phyloP scores from a whole-genome alignment of 2,329 filamentous ascomycete species.

The Trichoderma simmonsii region DNA sequence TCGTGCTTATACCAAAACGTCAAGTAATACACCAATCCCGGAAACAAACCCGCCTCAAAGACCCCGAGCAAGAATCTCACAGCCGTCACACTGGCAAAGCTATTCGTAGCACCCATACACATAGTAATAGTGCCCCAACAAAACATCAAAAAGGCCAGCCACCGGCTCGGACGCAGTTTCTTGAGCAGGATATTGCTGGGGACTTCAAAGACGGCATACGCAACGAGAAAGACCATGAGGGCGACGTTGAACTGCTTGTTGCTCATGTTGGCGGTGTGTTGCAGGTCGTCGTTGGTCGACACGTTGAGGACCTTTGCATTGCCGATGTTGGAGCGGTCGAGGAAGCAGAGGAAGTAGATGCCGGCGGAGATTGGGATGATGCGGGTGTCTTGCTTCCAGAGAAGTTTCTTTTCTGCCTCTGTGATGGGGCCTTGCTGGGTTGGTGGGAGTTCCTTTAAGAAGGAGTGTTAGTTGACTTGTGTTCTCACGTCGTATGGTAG shows the following conservation, averaged over 20 bases:
- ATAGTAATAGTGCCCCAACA: slow-evolving; percentile 67
- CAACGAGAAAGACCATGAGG: slow-evolving; percentile 60
- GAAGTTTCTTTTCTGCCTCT: slow-evolving; percentile 38
- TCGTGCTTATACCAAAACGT: slow-evolving; percentile 72
- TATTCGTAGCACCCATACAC: slow-evolving; percentile 61
- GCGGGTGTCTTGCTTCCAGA: slow-evolving; percentile 59
- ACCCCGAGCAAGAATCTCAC: slow-evolving; percentile 66
- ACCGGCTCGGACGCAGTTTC: slow-evolving; percentile 59
- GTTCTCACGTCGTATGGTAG: background rate
- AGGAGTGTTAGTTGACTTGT: background rate
- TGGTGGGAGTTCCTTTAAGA: background rate
- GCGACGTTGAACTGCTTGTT: slow-evolving; percentile 57
- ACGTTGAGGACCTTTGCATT: slow-evolving; percentile 66
- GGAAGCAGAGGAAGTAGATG: slow-evolving; percentile 66
- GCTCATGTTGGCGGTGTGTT: slow-evolving; percentile 59
- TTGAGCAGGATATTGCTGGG: slow-evolving; percentile 66
- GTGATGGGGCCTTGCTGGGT: slow-evolving; percentile 25
- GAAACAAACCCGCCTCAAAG: slow-evolving; percentile 68
- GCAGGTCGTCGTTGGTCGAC: slow-evolving; percentile 57
- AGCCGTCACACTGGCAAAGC: slow-evolving; percentile 60
- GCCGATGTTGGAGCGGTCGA: slow-evolving; percentile 67
- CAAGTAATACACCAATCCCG: slow-evolving; percentile 59
- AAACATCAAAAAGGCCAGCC: slow-evolving; percentile 64
- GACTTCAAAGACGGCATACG: slow-evolving; percentile 60
- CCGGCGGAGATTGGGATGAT: slow-evolving; percentile 61